Evolutionary conservation across 352 stramenopile species (phyloP).

Genomic region (Globisporangium polare): DNA sequence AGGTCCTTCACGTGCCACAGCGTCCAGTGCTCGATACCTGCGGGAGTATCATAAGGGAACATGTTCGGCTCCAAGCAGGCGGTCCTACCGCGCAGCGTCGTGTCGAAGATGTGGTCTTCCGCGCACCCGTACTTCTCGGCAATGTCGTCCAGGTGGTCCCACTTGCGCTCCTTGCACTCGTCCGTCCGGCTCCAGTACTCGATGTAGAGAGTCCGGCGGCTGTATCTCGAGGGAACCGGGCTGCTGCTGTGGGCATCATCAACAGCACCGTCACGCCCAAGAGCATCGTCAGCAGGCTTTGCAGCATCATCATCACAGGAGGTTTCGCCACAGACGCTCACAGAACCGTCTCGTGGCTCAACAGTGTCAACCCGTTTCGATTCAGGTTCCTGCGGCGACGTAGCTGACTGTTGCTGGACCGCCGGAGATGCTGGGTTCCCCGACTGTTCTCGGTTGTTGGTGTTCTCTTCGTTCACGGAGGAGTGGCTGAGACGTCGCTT

Average conservation of each 20-base stretch:
- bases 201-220: slow-evolving; percentile 79
- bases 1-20: slow-evolving; percentile 81
- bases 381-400: background rate
- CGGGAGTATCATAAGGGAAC: slow-evolving; percentile 87
- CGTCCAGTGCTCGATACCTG: slow-evolving; percentile 88
- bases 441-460: slow-evolving; percentile 9
- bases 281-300: slow-evolving; percentile 17
- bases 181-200: slow-evolving; percentile 87
- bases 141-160: slow-evolving; percentile 85
- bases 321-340: background rate
- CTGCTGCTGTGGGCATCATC: slow-evolving; percentile 70
- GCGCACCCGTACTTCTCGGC: slow-evolving; percentile 63
- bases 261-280: slow-evolving; percentile 26
- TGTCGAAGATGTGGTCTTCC: slow-evolving; percentile 83
- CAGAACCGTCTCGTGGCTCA: slow-evolving; percentile 2
- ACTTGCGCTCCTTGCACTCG: slow-evolving; percentile 87
- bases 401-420: slow-evolving; percentile 22
- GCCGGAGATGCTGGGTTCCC: background rate
- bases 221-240: slow-evolving; percentile 23
- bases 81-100: slow-evolving; percentile 76
- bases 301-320: slow-evolving; percentile 12
- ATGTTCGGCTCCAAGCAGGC: slow-evolving; percentile 86
- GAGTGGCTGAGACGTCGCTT: slow-evolving; percentile 55
- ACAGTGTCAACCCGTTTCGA: background rate
- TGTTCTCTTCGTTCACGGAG: slow-evolving; percentile 17